phyloP scores from a whole-genome alignment of 2,329 filamentous ascomycete genomes.

The Spiromastix sp. region DNA sequence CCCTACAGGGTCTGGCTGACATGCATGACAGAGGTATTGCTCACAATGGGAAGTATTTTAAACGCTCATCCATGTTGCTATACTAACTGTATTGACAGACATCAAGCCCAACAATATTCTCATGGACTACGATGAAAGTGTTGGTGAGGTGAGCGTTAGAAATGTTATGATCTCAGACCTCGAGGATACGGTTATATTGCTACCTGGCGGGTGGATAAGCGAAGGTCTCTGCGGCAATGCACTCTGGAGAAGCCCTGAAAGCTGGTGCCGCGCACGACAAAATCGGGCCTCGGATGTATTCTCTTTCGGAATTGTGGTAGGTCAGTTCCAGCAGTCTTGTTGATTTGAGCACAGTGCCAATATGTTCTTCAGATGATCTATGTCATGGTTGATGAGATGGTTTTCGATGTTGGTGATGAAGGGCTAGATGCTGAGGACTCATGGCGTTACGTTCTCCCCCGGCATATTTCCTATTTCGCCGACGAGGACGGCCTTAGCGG shows the following conservation, averaged over 20 bases:
- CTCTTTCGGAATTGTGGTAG: constrained; percentile 25
- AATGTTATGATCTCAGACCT: constrained; percentile 22
- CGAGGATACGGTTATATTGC: constrained; percentile 20
- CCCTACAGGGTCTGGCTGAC: constrained; percentile 20
- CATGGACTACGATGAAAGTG: constrained; percentile 22
- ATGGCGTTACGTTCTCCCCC: constrained; percentile 17
- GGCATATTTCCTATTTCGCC: constrained; percentile 40
- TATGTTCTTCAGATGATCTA: constrained; percentile 17
- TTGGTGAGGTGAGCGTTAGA: constrained; percentile 12
- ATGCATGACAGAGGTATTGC: constrained; percentile 24
- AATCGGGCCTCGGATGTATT: constrained; percentile 25
- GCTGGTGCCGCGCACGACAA: constrained; percentile 21
- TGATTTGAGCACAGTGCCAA: too few species aligned
- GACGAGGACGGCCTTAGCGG: constrained; percentile 30
- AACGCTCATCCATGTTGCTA: constrained; percentile 1
- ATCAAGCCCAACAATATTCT: constrained; percentile 29
- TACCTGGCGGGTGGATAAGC: constrained; percentile 16
- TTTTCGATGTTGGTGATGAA: constrained; percentile 17
- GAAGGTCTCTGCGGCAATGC: constrained; percentile 21
- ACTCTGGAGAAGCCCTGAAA: constrained; percentile 27
- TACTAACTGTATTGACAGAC: constrained; percentile 14
- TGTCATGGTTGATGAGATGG: constrained; percentile 20
- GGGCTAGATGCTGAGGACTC: constrained; percentile 14
- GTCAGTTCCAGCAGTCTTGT: constrained; percentile 2
- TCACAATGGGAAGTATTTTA: constrained; percentile 19